These are phyloP conservation scores for Acer negundo DNA, from an alignment of 345 rosid genomes.

Conservation along the genomic window DNA sequence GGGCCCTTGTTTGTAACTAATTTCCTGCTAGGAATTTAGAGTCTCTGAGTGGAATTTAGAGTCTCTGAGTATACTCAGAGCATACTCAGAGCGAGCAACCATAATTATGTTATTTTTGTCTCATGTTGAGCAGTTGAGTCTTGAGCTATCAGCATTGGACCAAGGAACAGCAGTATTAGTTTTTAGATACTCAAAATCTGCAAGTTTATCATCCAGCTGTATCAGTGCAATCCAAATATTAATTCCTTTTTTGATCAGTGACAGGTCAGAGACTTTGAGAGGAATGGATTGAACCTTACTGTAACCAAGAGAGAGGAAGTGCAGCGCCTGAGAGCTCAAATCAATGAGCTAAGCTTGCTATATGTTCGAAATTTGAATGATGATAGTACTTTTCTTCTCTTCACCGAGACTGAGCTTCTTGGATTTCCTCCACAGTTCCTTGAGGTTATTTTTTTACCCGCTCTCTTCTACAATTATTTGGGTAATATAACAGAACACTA, in stretches of 20 bases:
- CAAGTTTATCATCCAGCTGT: conserved; percentile 10
- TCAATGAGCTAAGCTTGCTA: conserved; percentile 69
- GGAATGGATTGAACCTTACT: conserved; percentile 86
- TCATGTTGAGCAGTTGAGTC: not conserved
- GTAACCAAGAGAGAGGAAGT: conserved; percentile 76
- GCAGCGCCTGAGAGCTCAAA: conserved; percentile 65
- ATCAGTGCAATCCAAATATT: conserved; percentile 31
- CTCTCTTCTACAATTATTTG: conserved; percentile 2
- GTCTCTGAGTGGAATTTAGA: no score
- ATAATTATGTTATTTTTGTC: not conserved
- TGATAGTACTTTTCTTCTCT: conserved; percentile 63
- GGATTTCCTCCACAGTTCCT: conserved; percentile 80
- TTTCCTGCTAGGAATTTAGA: not conserved
- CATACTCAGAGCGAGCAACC: not conserved
- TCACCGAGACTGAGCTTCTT: conserved; percentile 65
- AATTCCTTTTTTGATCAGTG: conserved; percentile 65
- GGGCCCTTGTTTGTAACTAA: not conserved
- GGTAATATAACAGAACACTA: not conserved
- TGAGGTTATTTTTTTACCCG: conserved; percentile 49
- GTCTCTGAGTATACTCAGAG: not conserved
- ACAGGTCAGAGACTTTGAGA: conserved; percentile 94
- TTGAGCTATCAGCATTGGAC: not conserved
- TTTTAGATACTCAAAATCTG: not conserved
- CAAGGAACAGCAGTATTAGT: not conserved
- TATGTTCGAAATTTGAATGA: conserved; percentile 76